Percentiles rank a stretch among this genome's conserved stretches.
These are phyloP conservation scores for Biscutella laevigata DNA, from an alignment of 441 rosid species.

Conservation along the genomic window DNA sequence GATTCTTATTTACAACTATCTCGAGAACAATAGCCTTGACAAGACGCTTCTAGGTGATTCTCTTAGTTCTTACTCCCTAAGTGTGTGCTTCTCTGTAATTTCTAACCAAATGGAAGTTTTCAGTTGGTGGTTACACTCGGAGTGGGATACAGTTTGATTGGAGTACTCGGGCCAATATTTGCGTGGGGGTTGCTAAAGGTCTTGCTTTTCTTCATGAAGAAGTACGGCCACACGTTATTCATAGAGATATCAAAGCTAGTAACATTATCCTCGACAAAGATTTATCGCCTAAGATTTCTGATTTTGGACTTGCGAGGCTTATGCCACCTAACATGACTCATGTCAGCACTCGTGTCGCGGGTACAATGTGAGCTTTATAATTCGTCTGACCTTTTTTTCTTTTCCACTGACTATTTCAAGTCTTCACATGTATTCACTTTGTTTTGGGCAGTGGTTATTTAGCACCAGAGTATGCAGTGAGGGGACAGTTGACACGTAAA, in stretches of 20 bases:
- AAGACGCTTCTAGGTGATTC: conserved; percentile 81
- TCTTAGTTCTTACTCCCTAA: background rate
- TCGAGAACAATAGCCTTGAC: conserved; percentile 86
- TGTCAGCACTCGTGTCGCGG: conserved; percentile 95
- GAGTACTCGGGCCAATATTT: conserved; percentile 55
- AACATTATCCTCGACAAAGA: conserved; percentile 79
- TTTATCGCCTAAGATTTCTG: conserved; percentile 76
- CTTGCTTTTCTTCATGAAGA: conserved; percentile 84
- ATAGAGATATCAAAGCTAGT: too few relatives aligned
- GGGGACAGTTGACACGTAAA: conserved; percentile 78
- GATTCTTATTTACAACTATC: conserved; percentile 82
- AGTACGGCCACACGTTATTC: conserved; percentile 65
- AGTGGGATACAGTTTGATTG: conserved; percentile 63
- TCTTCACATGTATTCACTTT: conserved; percentile 14
- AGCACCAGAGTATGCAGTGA: conserved; percentile 94
- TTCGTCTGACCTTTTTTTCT: background rate
- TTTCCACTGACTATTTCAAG: background rate
- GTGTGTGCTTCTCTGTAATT: conserved; percentile 8
- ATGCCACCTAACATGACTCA: conserved; percentile 79
- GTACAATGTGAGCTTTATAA: conserved; percentile 67
- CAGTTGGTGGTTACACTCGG: conserved; percentile 50
- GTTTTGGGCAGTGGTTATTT: conserved; percentile 66
- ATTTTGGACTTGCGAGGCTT: conserved; percentile 93
- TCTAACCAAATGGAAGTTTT: conserved; percentile 3
- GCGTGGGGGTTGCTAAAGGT: conserved; percentile 79